A percentile compares a stretch with the other conserved stretches of the same genome.
Conservation (phyloP, 2,329 filamentous ascomycete species). For the Colletotrichum chlorophyti region DNA sequence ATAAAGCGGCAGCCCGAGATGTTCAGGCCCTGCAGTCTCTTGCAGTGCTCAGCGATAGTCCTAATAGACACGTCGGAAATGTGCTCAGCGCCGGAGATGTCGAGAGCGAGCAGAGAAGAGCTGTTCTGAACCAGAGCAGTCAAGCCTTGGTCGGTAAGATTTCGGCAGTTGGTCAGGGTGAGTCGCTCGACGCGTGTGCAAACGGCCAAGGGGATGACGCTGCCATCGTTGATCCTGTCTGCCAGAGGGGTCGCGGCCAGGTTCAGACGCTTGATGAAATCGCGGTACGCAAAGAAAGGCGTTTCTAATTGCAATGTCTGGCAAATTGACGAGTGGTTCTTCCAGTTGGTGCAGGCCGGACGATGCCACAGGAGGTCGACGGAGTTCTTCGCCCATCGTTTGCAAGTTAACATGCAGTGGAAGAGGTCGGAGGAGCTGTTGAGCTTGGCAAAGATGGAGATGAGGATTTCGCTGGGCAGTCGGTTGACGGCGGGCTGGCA, state of each 20-base stretch:
- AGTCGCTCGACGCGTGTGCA: slow-evolving; percentile 93
- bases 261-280: slow-evolving; percentile 92
- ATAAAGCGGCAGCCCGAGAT: slow-evolving; percentile 86
- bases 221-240: slow-evolving; percentile 83
- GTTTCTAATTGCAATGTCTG: slow-evolving; percentile 73
- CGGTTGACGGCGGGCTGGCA: slow-evolving; percentile 82
- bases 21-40: slow-evolving; percentile 88
- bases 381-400: slow-evolving; percentile 89
- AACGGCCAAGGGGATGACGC: slow-evolving; percentile 77
- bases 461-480: slow-evolving; percentile 92
- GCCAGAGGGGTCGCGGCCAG: slow-evolving; percentile 73
- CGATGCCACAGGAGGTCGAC: slow-evolving; percentile 96
- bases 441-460: slow-evolving; percentile 88
- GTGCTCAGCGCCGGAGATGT: slow-evolving; percentile 84
- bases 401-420: slow-evolving; percentile 92
- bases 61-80: slow-evolving; percentile 84
- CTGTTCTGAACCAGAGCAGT: slow-evolving; percentile 82
- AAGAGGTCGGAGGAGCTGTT: slow-evolving; percentile 78
- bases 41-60: slow-evolving; percentile 81
- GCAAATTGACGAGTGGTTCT: slow-evolving; percentile 81
- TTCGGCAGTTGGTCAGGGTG: slow-evolving; percentile 88
- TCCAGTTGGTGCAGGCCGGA: slow-evolving; percentile 87
- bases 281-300: slow-evolving; percentile 88
- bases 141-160: slow-evolving; percentile 84
- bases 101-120: slow-evolving; percentile 82